Conservation (phyloP, 164 flowering plant species). For the Paratinospora sagittata region DNA sequence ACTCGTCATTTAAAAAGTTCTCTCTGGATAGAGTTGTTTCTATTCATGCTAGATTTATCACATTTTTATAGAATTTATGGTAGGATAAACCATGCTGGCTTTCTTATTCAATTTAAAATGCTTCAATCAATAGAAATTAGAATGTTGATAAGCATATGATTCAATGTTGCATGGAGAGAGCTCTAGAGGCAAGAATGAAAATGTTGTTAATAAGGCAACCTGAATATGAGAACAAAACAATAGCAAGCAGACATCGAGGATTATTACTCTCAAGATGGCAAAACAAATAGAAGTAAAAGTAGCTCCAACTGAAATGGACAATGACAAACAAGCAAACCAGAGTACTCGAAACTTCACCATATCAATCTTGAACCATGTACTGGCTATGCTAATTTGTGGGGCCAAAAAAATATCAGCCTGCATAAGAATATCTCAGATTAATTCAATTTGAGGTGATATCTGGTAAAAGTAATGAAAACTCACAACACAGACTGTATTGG, state of each 20-base stretch:
- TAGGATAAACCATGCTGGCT: too few relatives aligned
- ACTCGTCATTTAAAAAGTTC: too few relatives aligned
- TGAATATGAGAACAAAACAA: background rate
- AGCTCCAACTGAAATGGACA: background rate
- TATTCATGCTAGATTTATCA: too few relatives aligned
- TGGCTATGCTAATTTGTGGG: slow-evolving; percentile 50
- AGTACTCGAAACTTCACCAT: background rate
- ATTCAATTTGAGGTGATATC: background rate
- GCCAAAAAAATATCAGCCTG: slow-evolving; percentile 80
- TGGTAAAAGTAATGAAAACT: background rate
- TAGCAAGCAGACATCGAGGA: background rate
- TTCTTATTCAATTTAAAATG: too few relatives aligned
- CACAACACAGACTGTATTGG: too few relatives aligned
- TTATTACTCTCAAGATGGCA: background rate
- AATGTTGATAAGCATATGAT: too few relatives aligned
- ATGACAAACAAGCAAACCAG: background rate
- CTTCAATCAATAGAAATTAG: too few relatives aligned
- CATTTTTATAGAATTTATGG: too few relatives aligned
- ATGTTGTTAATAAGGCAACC: background rate
- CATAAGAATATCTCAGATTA: slow-evolving; percentile 12
- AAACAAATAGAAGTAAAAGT: background rate
- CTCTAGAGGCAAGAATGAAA: too few relatives aligned
- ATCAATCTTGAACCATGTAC: too few relatives aligned
- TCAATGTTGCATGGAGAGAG: too few relatives aligned
- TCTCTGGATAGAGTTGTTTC: too few relatives aligned